Percentiles rank a stretch among this genome's conserved stretches.
Evolutionary conservation across 257 asterid species (phyloP).

Genomic region (Scutellaria barbata): DNA sequence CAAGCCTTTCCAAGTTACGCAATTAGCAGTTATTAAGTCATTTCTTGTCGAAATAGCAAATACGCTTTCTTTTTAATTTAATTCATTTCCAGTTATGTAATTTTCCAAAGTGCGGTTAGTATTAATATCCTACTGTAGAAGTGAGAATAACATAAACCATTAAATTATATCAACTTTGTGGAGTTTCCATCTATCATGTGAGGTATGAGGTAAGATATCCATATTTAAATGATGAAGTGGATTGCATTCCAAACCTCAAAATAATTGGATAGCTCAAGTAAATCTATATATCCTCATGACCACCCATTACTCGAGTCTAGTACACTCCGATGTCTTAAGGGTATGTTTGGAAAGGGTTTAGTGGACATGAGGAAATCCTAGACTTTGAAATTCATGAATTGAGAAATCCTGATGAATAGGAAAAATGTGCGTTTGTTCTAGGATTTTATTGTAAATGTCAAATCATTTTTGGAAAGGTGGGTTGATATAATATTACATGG

Average conservation of each 20-base stretch:
- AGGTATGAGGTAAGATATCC: background rate
- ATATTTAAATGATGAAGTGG: too few relatives aligned
- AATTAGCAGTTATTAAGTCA: background rate
- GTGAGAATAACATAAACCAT: background rate
- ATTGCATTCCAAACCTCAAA: background rate
- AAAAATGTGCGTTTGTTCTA: too few relatives aligned
- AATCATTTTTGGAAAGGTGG: too few relatives aligned
- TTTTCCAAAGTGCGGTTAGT: background rate
- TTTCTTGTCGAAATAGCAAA: background rate
- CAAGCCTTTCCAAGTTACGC: background rate
- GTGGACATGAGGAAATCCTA: too few relatives aligned
- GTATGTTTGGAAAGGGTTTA: too few relatives aligned
- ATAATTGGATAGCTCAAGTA: background rate
- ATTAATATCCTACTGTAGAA: background rate
- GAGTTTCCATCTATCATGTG: background rate
- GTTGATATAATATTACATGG: too few relatives aligned
- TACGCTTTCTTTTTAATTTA: background rate
- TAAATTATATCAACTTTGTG: background rate
- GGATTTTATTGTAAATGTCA: too few relatives aligned
- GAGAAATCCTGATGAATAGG: too few relatives aligned
- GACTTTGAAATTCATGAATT: too few relatives aligned
- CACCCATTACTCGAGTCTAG: background rate
- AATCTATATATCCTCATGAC: background rate
- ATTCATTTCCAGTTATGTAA: background rate
- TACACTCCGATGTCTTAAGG: background rate